These are phyloP conservation scores for Cercospora citrullina DNA, from an alignment of 2,329 filamentous ascomycete species.

Conservation along the genomic window DNA sequence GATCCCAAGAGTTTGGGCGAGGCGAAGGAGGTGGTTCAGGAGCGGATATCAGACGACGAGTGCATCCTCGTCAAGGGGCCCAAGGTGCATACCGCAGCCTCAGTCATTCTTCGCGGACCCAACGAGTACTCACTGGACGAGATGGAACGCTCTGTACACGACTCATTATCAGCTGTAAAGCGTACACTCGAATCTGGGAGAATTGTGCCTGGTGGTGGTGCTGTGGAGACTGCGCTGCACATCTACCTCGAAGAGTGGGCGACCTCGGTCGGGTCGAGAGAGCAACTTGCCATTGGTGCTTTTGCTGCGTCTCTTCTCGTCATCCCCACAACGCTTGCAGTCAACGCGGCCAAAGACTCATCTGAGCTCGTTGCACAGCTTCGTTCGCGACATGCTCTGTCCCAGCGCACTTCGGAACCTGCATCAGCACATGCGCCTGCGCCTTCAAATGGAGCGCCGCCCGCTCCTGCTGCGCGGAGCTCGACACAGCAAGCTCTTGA, in stretches of 20 bases:
- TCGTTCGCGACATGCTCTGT: conserved; percentile 88
- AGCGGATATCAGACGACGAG: conserved; percentile 97
- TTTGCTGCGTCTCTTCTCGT: conserved; percentile 93
- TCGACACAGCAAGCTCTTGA: conserved; percentile 32
- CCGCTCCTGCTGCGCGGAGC: conserved; percentile 26
- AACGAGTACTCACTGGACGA: conserved; percentile 98
- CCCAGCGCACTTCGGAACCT: conserved; percentile 88
- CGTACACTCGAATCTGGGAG: conserved; percentile 93
- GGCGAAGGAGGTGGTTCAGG: conserved; percentile 95
- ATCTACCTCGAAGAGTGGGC: conserved; percentile 99
- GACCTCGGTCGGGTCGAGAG: conserved; percentile 89
- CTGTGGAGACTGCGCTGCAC: conserved; percentile 97
- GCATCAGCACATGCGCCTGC: conserved; percentile 44
- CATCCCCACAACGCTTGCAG: conserved; percentile 92
- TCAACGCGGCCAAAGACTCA: conserved; percentile 95
- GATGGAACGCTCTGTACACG: conserved; percentile 98
- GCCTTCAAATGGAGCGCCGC: conserved; percentile 23
- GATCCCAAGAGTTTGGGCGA: conserved; percentile 85
- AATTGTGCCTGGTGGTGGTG: conserved; percentile 93
- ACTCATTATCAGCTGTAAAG: conserved; percentile 95
- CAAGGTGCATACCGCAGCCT: conserved; percentile 89
- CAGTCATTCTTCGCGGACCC: conserved; percentile 89
- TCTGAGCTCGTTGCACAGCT: conserved; percentile 95
- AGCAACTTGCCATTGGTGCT: conserved; percentile 96
- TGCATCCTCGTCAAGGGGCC: conserved; percentile 96